phyloP scores from a whole-genome alignment of 2,329 filamentous ascomycete genomes.

The Tolypocladium tundrense region DNA sequence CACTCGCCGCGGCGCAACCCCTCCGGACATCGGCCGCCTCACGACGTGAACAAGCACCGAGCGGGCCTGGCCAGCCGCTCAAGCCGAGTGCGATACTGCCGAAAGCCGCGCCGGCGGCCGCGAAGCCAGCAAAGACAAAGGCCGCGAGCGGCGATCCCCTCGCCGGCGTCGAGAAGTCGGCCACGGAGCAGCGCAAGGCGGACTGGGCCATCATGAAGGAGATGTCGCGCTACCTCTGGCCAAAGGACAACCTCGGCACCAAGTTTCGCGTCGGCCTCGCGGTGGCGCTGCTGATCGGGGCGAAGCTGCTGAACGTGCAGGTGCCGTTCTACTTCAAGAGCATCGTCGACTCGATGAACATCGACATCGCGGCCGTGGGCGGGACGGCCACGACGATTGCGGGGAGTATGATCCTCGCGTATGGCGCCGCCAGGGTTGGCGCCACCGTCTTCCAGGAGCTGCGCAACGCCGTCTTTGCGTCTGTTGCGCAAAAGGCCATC shows the following conservation, averaged over 20 bases:
- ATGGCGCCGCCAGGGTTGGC: slow-evolving; percentile 80
- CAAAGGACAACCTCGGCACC: slow-evolving; percentile 64
- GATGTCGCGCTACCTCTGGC: slow-evolving; percentile 95
- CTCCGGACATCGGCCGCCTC: slow-evolving; percentile 21
- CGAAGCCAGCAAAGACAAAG: slow-evolving; percentile 7
- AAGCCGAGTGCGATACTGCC: slow-evolving; percentile 1
- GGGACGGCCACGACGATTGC: slow-evolving; percentile 83
- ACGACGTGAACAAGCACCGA: slow-evolving; percentile 12
- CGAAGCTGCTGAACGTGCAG: slow-evolving; percentile 94
- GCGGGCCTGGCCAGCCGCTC: background rate
- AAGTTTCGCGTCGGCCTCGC: slow-evolving; percentile 78
- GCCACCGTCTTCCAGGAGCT: slow-evolving; percentile 87
- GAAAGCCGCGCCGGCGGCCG: slow-evolving; percentile 5
- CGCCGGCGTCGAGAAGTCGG: slow-evolving; percentile 34
- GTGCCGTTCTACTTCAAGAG: slow-evolving; percentile 98
- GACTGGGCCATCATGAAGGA: slow-evolving; percentile 99
- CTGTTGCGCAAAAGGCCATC: slow-evolving; percentile 94
- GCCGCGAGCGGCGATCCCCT: slow-evolving; percentile 20
- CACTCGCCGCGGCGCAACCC: slow-evolving; percentile 1
- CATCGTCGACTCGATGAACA: slow-evolving; percentile 96
- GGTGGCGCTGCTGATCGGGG: slow-evolving; percentile 73
- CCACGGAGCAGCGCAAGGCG: slow-evolving; percentile 84
- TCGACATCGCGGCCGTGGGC: slow-evolving; percentile 79
- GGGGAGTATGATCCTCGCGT: slow-evolving; percentile 86
- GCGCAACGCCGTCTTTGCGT: slow-evolving; percentile 92